Evolutionary conservation across 495 filamentous ascomycete genomes (phyloP), one percentile per base, ranked within the genome.

Genomic region (Xylaria telfairii): DNA sequence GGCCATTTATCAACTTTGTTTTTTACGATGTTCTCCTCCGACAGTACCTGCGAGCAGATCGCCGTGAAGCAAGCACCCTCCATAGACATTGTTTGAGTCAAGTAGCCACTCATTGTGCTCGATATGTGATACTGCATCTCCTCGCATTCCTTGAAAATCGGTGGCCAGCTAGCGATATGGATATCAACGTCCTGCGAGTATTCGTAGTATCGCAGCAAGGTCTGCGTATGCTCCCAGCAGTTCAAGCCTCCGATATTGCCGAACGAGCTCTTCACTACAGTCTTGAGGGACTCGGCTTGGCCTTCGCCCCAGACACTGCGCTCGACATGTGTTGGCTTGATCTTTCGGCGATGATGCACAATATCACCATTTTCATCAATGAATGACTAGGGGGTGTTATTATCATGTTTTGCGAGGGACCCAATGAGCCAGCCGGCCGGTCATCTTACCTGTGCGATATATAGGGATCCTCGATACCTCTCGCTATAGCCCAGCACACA

Each of bases 291-390:
- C 2, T 56, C 54, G 0, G 82, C 86, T 0, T 75, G 78, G 0
- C 81, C 82, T 72, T 91, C 88, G 0, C 88, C 88, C 63, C 86
- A 90, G 44, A 90, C 77, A 0, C 87, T 88, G 6, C 88, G 84
- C 75, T 91, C 89, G 82, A 90, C 85, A 68, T 90, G 88, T 28
- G 88, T 90, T 0, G 87, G 80, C 75, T 91, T 90, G 54, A 90
- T 78, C 79, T 90, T 90, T 5, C 85, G 76, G 0, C 88, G 82
- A 19, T 77, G 74, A 39, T 81, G 78, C 5, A 79, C 67, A 28
- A 90, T 75, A 24, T 82, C 76, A 4, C 89, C 88, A 21, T 82
- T 76, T 0, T 78, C 47, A 0, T 72, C 77, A 65, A 90, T 88
- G 47, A 87, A 79, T 6, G 79, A 80, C 74, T 91, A 87, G 0